Conservation (phyloP, 345 rosid genomes). For the Firmiana major region DNA sequence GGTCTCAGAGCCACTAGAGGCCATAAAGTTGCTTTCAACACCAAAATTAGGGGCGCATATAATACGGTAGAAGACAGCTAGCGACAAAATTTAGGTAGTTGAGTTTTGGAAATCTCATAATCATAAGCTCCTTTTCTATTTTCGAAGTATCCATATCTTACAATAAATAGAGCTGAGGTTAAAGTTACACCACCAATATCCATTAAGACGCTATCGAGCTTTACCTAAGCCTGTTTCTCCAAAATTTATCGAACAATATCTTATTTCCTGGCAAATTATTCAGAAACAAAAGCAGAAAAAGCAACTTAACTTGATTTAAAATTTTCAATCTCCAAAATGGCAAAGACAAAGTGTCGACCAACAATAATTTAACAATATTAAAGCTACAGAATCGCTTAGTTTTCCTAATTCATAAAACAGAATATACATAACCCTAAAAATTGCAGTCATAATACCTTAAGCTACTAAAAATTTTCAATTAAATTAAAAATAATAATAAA, state of each 20-base stretch:
- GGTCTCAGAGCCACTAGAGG: background rate
- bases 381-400: background rate
- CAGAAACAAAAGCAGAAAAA: background rate
- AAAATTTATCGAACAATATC: background rate
- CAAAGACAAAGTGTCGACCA: background rate
- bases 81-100: background rate
- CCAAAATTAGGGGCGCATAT: background rate
- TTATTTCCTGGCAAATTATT: background rate
- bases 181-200: background rate
- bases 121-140: background rate
- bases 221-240: background rate
- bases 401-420: background rate
- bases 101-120: background rate
- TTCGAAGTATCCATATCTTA: background rate
- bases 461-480: background rate
- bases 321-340: background rate
- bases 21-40: background rate
- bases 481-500: background rate
- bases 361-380: background rate
- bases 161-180: background rate
- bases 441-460: background rate
- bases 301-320: background rate
- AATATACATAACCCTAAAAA: background rate
- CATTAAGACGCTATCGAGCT: background rate
- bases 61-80: background rate